phyloP scores from a whole-genome alignment of 495 filamentous ascomycete genomes.

The Tetracladium setigerum region DNA sequence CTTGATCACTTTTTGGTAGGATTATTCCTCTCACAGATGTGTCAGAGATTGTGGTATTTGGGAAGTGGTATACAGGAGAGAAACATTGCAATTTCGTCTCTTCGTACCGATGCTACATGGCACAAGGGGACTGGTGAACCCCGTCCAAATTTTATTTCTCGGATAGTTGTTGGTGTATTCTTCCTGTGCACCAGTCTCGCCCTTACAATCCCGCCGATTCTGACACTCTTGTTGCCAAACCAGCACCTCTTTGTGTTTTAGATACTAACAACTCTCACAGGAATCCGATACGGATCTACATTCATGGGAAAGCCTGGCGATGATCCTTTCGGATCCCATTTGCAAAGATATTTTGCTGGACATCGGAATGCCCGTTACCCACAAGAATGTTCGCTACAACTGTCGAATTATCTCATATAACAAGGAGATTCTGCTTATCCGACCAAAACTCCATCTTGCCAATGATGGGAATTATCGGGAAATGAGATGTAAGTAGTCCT shows the following conservation, averaged over 20 bases:
- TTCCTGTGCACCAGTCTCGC: too few species aligned
- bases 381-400: conserved; percentile 67
- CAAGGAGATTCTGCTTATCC: conserved; percentile 62
- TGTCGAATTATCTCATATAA: conserved; percentile 63
- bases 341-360: conserved; percentile 76
- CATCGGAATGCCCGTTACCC: conserved; percentile 61
- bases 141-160: too few species aligned
- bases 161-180: too few species aligned
- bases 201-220: too few species aligned
- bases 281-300: conserved; percentile 48
- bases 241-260: conserved; percentile 11
- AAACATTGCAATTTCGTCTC: too few species aligned
- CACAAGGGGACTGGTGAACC: too few species aligned
- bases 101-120: too few species aligned
- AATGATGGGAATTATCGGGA: conserved; percentile 61
- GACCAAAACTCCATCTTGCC: conserved; percentile 70
- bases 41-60: neutral
- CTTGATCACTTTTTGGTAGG: conserved; percentile 58
- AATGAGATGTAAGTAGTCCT: conserved; percentile 43
- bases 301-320: conserved; percentile 63
- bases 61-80: conserved; percentile 5
- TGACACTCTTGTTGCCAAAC: neutral
- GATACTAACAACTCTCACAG: conserved; percentile 23
- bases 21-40: conserved; percentile 29
- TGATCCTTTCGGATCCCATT: conserved; percentile 54